phyloP scores from a whole-genome alignment of 2,329 filamentous ascomycete genomes.

The Cytospora leucostoma region DNA sequence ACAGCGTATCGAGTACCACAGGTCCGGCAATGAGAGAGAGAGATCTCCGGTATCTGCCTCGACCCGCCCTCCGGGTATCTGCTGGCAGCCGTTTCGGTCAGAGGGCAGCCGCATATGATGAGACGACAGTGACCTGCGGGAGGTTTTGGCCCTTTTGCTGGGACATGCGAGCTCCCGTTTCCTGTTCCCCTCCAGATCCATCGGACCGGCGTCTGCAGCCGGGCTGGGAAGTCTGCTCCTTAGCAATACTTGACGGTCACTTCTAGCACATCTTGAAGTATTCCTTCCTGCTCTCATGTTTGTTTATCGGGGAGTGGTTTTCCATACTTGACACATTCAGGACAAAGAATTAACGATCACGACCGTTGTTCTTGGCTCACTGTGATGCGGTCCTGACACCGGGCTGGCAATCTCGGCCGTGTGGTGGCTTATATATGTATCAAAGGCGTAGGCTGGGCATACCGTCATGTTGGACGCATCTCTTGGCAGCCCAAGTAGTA shows the following conservation, averaged over 20 bases:
- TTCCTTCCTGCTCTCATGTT: not conserved
- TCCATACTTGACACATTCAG: not conserved
- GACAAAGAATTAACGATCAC: not conserved
- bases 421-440: constrained; percentile 3
- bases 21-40: not conserved
- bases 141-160: not conserved
- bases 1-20: not conserved
- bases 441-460: constrained; percentile 9
- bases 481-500: constrained; percentile 15
- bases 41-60: not conserved
- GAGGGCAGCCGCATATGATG: constrained; percentile 16
- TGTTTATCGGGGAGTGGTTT: not conserved
- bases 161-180: not conserved
- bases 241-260: not conserved
- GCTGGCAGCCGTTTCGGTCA: constrained; percentile 3
- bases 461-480: constrained; percentile 23
- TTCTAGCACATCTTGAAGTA: not conserved
- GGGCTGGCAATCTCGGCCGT: not conserved
- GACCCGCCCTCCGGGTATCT: constrained; percentile 5
- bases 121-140: constrained; percentile 17
- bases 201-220: not conserved
- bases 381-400: not conserved
- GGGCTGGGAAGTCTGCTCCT: not conserved
- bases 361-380: not conserved
- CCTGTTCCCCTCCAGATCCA: not conserved